Percentiles rank a stretch among this genome's conserved stretches.
Conservation (phyloP, 1,139 yeast genomes). For the Geotrichum siamense region DNA sequence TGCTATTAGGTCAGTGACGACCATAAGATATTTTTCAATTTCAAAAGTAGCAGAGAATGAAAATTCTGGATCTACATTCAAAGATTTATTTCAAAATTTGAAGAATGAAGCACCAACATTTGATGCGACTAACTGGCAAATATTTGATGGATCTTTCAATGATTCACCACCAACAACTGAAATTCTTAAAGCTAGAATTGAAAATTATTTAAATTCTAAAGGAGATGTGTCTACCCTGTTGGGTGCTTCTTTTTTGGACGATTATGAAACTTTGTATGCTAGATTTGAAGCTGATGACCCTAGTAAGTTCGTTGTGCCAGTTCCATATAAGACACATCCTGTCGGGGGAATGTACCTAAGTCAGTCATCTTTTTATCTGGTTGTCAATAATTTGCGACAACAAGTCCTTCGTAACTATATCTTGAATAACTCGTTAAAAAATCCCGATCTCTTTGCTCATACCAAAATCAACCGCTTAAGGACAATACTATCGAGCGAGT, state of each 20-base stretch:
- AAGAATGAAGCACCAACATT: not conserved
- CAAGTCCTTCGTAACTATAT: constrained; percentile 14
- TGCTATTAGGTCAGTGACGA: no score
- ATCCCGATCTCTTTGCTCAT: no score
- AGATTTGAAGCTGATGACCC: not conserved
- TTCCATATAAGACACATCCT: constrained; percentile 8
- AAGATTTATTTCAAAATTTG: no score
- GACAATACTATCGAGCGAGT: no score
- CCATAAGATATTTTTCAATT: no score
- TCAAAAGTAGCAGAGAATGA: no score
- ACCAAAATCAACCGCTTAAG: no score
- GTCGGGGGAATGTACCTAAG: constrained; percentile 4
- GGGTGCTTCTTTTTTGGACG: constrained; percentile 6
- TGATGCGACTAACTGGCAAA: constrained; percentile 6
- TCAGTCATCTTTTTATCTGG: constrained; percentile 1
- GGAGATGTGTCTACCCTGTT: constrained; percentile 8
- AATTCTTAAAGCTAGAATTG: constrained; percentile 7
- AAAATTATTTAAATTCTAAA: constrained; percentile 2
- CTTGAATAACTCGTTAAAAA: no score
- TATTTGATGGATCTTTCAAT: constrained; percentile 9
- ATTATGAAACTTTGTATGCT: constrained; percentile 3
- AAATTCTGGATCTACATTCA: no score
- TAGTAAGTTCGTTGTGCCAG: not conserved
- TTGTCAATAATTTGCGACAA: constrained; percentile 5
- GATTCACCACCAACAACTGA: constrained; percentile 10